Conservation (phyloP, 129 eudicot species). For the Saposhnikovia divaricata region DNA sequence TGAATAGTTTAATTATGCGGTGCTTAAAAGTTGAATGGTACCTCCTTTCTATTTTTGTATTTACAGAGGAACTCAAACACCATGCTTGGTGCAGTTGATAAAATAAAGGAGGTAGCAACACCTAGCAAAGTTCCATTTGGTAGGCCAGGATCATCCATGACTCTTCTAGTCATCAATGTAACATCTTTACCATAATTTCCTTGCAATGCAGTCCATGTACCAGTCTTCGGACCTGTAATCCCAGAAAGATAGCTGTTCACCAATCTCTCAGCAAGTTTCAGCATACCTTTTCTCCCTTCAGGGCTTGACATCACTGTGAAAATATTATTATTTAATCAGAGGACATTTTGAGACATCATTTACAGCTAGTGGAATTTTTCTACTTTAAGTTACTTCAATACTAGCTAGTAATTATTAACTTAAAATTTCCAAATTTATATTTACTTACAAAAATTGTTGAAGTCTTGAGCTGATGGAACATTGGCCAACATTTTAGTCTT, state of each 20-base stretch:
- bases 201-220: conserved; percentile 12
- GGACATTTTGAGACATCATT: too few relatives aligned
- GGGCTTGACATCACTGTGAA: too few relatives aligned
- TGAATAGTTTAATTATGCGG: too few relatives aligned
- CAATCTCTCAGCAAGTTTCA: neutral
- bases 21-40: too few relatives aligned
- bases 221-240: conserved; percentile 6
- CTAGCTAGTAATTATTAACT: neutral
- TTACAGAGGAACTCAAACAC: conserved; percentile 21
- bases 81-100: conserved; percentile 16
- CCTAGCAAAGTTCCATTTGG: too few relatives aligned
- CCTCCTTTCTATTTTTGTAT: neutral
- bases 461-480: neutral
- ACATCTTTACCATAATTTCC: conserved; percentile 13
- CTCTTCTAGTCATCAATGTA: conserved; percentile 7
- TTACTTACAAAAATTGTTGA: neutral
- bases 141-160: neutral
- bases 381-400: too few relatives aligned
- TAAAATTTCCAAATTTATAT: too few relatives aligned
- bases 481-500: too few relatives aligned
- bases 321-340: too few relatives aligned
- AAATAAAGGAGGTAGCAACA: neutral
- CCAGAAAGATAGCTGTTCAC: neutral
- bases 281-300: too few relatives aligned
- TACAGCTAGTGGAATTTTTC: too few relatives aligned